phyloP scores from a whole-genome alignment of 2,329 filamentous ascomycete genomes.

The Ceratocystis colombiana region DNA sequence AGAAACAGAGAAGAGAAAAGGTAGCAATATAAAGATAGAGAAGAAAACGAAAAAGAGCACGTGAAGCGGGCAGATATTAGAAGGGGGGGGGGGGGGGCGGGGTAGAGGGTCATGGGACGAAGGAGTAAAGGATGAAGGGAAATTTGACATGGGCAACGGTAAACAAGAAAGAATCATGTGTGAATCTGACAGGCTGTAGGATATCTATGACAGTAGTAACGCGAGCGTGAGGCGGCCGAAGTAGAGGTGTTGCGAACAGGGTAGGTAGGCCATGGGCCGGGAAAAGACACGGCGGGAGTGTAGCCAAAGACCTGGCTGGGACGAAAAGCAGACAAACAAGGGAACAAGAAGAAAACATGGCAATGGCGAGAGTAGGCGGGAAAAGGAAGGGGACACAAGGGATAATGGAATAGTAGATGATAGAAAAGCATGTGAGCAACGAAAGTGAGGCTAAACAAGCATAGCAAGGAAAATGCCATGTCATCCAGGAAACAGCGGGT shows the following conservation, averaged over 20 bases:
- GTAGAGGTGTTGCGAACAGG: background rate
- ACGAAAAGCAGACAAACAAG: background rate
- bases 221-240: background rate
- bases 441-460: background rate
- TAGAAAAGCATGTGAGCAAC: background rate
- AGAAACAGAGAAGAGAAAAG: background rate
- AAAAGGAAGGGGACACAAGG: background rate
- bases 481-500: background rate
- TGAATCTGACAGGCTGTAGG: conserved; percentile 1
- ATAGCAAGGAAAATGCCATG: conserved; percentile 1
- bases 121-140: conserved; percentile 2
- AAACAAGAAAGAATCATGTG: conserved; percentile 4
- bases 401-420: background rate
- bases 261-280: background rate
- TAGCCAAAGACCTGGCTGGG: background rate
- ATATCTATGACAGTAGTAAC: background rate
- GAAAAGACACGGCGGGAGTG: background rate
- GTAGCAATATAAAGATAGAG: background rate
- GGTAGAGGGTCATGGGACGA: conserved; percentile 9
- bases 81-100: background rate
- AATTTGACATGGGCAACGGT: conserved; percentile 10
- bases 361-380: background rate
- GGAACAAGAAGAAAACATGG: background rate
- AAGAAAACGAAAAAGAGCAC: background rate
- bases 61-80: background rate